Evolutionary conservation across 768 basidiomycete genomes (phyloP).

Genomic region (Udeniomyces megalosporus): DNA sequence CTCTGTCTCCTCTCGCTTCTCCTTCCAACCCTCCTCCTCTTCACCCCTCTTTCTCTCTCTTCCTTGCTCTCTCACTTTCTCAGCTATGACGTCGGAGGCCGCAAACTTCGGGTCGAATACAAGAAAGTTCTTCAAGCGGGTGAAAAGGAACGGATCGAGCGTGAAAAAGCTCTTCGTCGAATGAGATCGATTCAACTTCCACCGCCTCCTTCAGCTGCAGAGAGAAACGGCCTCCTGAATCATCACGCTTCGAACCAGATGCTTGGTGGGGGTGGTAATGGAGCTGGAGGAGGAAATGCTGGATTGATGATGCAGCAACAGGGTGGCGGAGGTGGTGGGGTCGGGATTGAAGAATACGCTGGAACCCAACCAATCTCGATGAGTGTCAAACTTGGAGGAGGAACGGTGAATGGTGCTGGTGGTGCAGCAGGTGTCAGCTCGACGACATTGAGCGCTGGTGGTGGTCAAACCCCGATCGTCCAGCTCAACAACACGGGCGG

Average conservation of each 20-base stretch:
- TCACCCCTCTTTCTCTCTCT: background rate
- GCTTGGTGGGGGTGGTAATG: background rate
- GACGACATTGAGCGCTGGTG: background rate
- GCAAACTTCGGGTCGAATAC: slow-evolving; percentile 95
- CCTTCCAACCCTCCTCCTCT: background rate
- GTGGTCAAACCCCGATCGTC: slow-evolving; percentile 6
- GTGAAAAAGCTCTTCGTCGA: slow-evolving; percentile 92
- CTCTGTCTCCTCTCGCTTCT: background rate
- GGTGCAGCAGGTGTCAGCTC: background rate
- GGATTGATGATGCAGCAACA: slow-evolving; percentile 1
- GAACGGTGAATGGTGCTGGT: background rate
- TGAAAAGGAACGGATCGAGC: slow-evolving; percentile 95
- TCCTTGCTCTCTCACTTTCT: background rate
- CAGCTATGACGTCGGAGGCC: slow-evolving; percentile 40
- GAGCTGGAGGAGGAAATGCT: background rate
- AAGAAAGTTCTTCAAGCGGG: slow-evolving; percentile 99
- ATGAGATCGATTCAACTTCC: slow-evolving; percentile 81
- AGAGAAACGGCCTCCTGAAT: background rate
- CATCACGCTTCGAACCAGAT: background rate
- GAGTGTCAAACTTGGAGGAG: slow-evolving; percentile 2
- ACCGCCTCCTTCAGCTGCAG: background rate
- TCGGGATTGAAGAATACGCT: slow-evolving; percentile 7
- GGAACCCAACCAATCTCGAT: slow-evolving; percentile 16
- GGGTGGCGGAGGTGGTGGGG: background rate
- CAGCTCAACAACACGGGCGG: slow-evolving; percentile 2